These are phyloP conservation scores for Bruguiera parviflora DNA, from an alignment of 345 rosid species.

Conservation along the genomic window DNA sequence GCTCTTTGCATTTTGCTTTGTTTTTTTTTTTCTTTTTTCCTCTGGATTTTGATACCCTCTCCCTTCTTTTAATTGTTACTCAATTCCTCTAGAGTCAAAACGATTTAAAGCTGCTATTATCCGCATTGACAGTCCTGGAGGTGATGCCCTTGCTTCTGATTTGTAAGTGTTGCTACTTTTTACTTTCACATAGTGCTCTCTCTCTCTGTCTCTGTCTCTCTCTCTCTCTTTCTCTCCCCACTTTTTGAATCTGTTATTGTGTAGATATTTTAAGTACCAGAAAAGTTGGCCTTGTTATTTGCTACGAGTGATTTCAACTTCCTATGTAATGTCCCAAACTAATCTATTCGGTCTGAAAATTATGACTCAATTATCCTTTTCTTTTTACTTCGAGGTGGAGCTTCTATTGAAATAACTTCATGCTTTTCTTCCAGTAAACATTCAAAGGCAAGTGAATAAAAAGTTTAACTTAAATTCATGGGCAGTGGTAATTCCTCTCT, in stretches of 20 bases:
- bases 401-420: too few species aligned
- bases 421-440: too few species aligned
- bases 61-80: not conserved
- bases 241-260: not conserved
- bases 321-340: not conserved
- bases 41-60: not conserved
- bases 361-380: not conserved
- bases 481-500: too few species aligned
- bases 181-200: not conserved
- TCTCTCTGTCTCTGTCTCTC: not conserved
- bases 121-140: constrained; percentile 96
- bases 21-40: constrained; percentile 8
- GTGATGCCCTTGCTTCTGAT: constrained; percentile 98
- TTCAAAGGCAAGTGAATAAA: too few species aligned
- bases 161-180: constrained; percentile 60
- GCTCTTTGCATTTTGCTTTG: not conserved
- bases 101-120: constrained; percentile 81
- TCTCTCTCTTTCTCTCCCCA: not conserved
- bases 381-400: not conserved
- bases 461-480: too few species aligned
- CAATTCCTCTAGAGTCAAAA: constrained; percentile 52
- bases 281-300: not conserved
- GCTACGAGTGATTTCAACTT: not conserved
- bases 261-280: not conserved
- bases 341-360: not conserved